Percentiles rank a stretch among this genome's conserved stretches.
Conservation (phyloP, 768 basidiomycete genomes). For the Lentinula lateritia region DNA sequence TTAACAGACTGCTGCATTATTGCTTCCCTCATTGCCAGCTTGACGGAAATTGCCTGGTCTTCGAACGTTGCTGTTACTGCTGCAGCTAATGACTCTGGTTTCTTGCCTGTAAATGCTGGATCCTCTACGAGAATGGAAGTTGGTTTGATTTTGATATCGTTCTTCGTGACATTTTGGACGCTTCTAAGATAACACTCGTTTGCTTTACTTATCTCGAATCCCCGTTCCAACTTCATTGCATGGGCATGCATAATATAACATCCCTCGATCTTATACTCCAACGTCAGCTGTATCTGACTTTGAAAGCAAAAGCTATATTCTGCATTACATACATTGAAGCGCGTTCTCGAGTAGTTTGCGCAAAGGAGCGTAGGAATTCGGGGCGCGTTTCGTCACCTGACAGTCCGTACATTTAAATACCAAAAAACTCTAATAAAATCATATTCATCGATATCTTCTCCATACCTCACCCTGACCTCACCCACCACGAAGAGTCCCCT, state of each 20-base stretch:
- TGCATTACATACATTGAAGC: no score
- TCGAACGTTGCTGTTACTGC: conserved; percentile 11
- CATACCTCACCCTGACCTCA: background rate
- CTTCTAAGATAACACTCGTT: background rate
- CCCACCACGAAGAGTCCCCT: background rate
- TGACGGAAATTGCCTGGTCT: conserved; percentile 7
- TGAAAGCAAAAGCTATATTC: no score
- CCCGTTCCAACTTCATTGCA: no score
- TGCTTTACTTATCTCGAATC: background rate
- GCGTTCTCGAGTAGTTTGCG: background rate
- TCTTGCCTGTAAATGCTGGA: conserved; percentile 16
- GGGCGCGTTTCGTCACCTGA: background rate
- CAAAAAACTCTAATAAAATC: no score
- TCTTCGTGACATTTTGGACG: background rate
- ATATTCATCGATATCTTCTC: background rate
- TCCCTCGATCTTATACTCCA: no score
- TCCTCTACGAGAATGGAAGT: background rate
- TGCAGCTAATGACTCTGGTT: conserved; percentile 12
- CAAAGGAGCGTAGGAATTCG: background rate
- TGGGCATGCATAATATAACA: no score
- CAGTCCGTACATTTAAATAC: background rate
- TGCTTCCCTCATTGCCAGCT: conserved; percentile 1
- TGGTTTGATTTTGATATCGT: background rate
- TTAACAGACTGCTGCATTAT: background rate
- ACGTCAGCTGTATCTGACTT: no score